phyloP scores from a whole-genome alignment of 139 green algal species.

The Volvox reticuliferus region DNA sequence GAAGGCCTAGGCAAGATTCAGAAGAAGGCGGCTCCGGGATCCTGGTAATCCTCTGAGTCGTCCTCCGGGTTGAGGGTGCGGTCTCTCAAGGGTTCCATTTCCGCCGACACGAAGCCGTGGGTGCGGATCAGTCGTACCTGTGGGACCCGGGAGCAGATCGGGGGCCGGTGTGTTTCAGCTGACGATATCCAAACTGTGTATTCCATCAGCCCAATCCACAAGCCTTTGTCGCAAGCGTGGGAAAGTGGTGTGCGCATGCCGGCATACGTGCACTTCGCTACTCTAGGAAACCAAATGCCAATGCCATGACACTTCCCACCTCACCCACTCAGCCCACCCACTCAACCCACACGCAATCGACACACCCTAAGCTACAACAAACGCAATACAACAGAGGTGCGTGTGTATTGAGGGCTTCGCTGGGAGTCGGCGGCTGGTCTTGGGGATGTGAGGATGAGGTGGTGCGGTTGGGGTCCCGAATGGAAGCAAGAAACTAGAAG shows the following conservation, averaged over 20 bases:
- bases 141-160: background rate
- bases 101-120: slow-evolving; percentile 49
- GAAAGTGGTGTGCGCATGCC: background rate
- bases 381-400: too few relatives aligned
- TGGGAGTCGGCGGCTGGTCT: too few relatives aligned
- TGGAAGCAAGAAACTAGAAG: too few relatives aligned
- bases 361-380: too few relatives aligned
- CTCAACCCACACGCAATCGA: background rate
- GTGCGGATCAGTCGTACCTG: slow-evolving; percentile 57
- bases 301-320: background rate
- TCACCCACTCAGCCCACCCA: background rate
- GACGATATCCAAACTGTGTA: too few relatives aligned
- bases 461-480: too few relatives aligned
- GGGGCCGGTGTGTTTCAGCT: background rate
- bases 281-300: background rate
- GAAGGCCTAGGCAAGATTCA: background rate
- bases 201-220: too few relatives aligned
- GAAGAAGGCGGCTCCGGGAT: slow-evolving; percentile 23
- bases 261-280: background rate
- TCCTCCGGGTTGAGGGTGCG: background rate
- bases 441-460: too few relatives aligned
- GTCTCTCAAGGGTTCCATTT: slow-evolving; percentile 6
- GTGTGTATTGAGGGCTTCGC: too few relatives aligned
- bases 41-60: slow-evolving; percentile 17
- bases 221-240: too few relatives aligned